These are phyloP conservation scores for Coemansia sp. DNA, from an alignment of 192 early-diverging fungal species.

Conservation along the genomic window DNA sequence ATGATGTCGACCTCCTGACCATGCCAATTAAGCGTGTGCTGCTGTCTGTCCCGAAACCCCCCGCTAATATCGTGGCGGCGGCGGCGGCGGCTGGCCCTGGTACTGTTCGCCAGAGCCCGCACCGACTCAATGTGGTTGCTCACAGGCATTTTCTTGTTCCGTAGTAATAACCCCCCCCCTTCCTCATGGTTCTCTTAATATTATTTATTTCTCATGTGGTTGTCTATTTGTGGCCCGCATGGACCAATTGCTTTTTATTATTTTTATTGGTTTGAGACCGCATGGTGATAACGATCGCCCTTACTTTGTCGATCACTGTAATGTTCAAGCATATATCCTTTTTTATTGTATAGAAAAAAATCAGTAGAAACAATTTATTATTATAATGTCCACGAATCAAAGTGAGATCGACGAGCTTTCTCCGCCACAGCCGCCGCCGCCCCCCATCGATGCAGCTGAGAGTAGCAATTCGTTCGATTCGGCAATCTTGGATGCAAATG, in stretches of 20 bases:
- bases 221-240: too few relatives aligned
- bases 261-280: not conserved
- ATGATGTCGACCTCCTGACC: not conserved
- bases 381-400: not conserved
- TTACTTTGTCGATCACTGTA: not conserved
- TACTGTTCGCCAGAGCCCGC: not conserved
- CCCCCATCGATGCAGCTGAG: not conserved
- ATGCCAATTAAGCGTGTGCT: not conserved
- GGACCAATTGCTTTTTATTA: not conserved
- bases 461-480: not conserved
- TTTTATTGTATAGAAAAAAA: not conserved
- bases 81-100: not conserved
- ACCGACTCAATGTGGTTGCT: slow-evolving; percentile 7
- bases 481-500: not conserved
- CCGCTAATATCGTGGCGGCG: not conserved
- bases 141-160: slow-evolving; percentile 15
- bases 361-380: not conserved
- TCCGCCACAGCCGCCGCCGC: not conserved
- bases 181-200: not conserved
- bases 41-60: not conserved
- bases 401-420: not conserved
- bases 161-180: not conserved
- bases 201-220: not conserved
- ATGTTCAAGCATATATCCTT: not conserved
- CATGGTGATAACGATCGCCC: not conserved